phyloP scores from a whole-genome alignment of 1,139 yeast genomes.

The Blastobotrys petasosporus region DNA sequence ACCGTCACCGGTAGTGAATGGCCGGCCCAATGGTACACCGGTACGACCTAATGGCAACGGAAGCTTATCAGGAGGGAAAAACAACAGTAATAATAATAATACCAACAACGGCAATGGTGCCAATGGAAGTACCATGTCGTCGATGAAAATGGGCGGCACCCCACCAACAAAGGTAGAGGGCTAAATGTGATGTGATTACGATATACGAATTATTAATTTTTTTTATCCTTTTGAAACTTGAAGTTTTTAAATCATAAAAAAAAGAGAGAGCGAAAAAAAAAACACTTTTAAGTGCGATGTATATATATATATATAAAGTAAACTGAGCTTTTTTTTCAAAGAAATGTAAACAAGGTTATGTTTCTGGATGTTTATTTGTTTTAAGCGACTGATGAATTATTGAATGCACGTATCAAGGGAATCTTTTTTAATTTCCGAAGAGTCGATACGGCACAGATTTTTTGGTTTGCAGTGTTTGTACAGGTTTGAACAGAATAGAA shows the following conservation, averaged over 20 bases:
- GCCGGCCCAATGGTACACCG: no score
- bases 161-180: constrained; percentile 16
- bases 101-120: background rate
- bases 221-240: background rate
- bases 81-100: constrained; percentile 1
- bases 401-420: no score
- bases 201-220: background rate
- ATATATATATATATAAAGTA: background rate
- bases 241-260: background rate
- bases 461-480: no score
- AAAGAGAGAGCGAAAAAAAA: no score
- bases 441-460: no score
- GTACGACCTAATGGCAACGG: no score
- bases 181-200: constrained; percentile 2
- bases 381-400: no score
- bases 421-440: no score
- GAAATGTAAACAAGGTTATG: background rate
- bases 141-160: constrained; percentile 11
- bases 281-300: background rate
- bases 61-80: no score
- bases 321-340: background rate
- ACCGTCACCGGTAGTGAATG: constrained; percentile 9
- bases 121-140: background rate
- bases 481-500: no score
- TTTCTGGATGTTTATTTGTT: no score